Conservation (phyloP, 352 stramenopile genomes). For the Phytophthora sp. region DNA sequence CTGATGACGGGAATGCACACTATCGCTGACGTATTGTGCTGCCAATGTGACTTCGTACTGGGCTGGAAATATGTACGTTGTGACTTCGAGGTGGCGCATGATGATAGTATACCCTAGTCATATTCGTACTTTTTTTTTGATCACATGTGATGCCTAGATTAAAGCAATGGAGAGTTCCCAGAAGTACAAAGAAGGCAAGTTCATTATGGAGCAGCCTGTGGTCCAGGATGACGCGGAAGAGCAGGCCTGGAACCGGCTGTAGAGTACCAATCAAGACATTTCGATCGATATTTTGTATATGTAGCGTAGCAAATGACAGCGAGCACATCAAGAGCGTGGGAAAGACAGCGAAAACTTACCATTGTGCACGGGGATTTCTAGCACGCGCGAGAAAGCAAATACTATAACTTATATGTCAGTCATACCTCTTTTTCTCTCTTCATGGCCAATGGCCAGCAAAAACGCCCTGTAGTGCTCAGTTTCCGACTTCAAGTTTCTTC, state of each 20-base stretch:
- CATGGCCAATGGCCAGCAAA: slow-evolving; percentile 18
- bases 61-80: slow-evolving; percentile 88
- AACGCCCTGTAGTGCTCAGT: not conserved
- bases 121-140: too few relatives aligned
- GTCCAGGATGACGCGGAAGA: slow-evolving; percentile 73
- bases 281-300: slow-evolving; percentile 11
- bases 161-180: slow-evolving; percentile 82
- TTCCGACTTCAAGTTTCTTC: slow-evolving; percentile 11
- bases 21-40: slow-evolving; percentile 74
- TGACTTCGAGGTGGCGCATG: not conserved
- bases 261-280: not conserved
- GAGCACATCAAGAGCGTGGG: too few relatives aligned
- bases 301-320: slow-evolving; percentile 23
- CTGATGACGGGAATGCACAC: slow-evolving; percentile 86
- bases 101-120: not conserved
- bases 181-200: slow-evolving; percentile 89
- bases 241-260: slow-evolving; percentile 47
- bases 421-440: slow-evolving; percentile 42
- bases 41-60: slow-evolving; percentile 62
- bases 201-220: slow-evolving; percentile 81
- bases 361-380: slow-evolving; percentile 29
- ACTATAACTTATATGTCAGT: slow-evolving; percentile 52
- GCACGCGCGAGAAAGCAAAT: slow-evolving; percentile 36
- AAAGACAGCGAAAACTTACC: slow-evolving; percentile 33
- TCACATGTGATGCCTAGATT: slow-evolving; percentile 43